phyloP scores from a whole-genome alignment of 805 yeast species.

The Yamadazyma paraphyllophila region DNA sequence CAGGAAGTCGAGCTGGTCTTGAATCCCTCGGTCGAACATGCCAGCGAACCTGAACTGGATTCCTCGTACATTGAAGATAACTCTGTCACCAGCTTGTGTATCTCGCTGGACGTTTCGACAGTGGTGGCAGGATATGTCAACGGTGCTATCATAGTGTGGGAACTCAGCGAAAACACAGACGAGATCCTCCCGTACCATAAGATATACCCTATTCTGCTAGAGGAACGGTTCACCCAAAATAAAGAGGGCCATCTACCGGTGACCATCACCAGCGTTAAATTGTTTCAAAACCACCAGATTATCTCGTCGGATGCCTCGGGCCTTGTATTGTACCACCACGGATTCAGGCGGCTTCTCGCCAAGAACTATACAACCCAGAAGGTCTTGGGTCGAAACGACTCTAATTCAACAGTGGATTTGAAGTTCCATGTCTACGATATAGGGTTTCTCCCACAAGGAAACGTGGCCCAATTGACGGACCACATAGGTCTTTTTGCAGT shows the following conservation, averaged over 20 bases:
- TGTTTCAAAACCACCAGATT: slow-evolving; percentile 28
- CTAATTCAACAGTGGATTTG: slow-evolving; percentile 16
- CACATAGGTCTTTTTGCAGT: slow-evolving; percentile 58
- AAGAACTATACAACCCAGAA: slow-evolving; percentile 46
- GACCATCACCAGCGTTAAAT: slow-evolving; percentile 24
- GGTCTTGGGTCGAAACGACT: slow-evolving; percentile 47
- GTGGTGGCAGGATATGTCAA: slow-evolving; percentile 65
- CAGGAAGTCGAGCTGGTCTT: slow-evolving; percentile 55
- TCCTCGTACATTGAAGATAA: slow-evolving; percentile 7
- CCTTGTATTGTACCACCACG: slow-evolving; percentile 61
- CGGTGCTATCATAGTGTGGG: slow-evolving; percentile 74
- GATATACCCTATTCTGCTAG: slow-evolving; percentile 24
- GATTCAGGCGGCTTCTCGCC: slow-evolving; percentile 55
- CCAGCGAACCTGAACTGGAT: not conserved
- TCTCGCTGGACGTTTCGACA: slow-evolving; percentile 68
- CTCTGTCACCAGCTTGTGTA: slow-evolving; percentile 51
- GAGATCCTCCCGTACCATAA: slow-evolving; percentile 51
- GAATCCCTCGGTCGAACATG: slow-evolving; percentile 15
- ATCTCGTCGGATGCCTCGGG: slow-evolving; percentile 35
- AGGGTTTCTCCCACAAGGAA: slow-evolving; percentile 59
- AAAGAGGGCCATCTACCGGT: slow-evolving; percentile 30
- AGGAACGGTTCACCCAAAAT: slow-evolving; percentile 23
- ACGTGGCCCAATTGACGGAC: slow-evolving; percentile 54
- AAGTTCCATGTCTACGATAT: slow-evolving; percentile 28
- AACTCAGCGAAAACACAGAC: slow-evolving; percentile 34